Evolutionary conservation across 305 asterid species (phyloP).

Genomic region (Stenogyne calaminthoides): DNA sequence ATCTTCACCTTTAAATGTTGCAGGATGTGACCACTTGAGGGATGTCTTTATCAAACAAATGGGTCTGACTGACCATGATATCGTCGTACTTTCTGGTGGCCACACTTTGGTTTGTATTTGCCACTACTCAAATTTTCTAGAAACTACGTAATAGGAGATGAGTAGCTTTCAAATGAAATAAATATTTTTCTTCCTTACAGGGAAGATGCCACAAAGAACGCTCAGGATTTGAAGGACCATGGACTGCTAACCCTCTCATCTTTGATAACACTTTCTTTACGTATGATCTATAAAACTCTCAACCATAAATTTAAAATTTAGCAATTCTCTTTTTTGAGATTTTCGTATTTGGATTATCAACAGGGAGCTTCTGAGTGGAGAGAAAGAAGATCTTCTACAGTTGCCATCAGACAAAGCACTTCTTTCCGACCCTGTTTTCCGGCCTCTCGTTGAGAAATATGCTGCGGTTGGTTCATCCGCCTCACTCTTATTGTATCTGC

Average conservation of each 20-base stretch:
- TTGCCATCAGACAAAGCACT: slow-evolving; percentile 83
- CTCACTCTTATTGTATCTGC: background rate
- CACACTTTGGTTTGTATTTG: slow-evolving; percentile 69
- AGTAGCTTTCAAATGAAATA: background rate
- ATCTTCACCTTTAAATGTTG: slow-evolving; percentile 14
- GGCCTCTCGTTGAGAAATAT: slow-evolving; percentile 73
- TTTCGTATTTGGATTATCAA: background rate
- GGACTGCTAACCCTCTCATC: slow-evolving; percentile 88
- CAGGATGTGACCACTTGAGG: slow-evolving; percentile 86
- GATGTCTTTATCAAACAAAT: slow-evolving; percentile 75
- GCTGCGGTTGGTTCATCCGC: slow-evolving; percentile 48
- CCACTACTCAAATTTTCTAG: background rate
- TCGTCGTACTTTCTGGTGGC: slow-evolving; percentile 80
- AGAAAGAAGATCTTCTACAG: slow-evolving; percentile 70
- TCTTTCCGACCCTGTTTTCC: slow-evolving; percentile 64
- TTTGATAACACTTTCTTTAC: slow-evolving; percentile 77
- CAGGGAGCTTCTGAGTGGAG: slow-evolving; percentile 84
- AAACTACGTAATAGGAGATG: background rate
- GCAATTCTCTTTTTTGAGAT: background rate
- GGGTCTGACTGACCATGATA: slow-evolving; percentile 79
- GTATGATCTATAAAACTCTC: slow-evolving; percentile 38
- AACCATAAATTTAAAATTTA: background rate
- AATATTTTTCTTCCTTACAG: slow-evolving; percentile 29
- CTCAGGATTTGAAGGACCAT: slow-evolving; percentile 92
- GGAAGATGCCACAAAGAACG: slow-evolving; percentile 94